Percentiles rank a stretch among this genome's conserved stretches.
These are phyloP conservation scores for Penicillium sp. DNA, from an alignment of 2,329 filamentous ascomycete species.

Conservation along the genomic window DNA sequence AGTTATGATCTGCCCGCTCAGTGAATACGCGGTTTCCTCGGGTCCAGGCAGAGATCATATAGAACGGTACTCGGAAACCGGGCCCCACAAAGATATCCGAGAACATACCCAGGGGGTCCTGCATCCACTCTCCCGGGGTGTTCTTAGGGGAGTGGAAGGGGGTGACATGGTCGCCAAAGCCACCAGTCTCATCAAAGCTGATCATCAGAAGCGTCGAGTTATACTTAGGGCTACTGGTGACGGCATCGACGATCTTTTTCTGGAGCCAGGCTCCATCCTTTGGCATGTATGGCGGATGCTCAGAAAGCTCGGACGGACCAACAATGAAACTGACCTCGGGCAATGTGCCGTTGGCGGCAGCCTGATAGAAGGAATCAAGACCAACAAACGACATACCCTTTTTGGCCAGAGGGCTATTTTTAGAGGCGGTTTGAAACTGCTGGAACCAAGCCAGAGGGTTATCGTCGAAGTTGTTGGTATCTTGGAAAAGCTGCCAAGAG, in stretches of 20 bases:
- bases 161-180: constrained; percentile 55
- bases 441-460: constrained; percentile 55
- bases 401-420: constrained; percentile 42
- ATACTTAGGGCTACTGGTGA: constrained; percentile 51
- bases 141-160: constrained; percentile 50
- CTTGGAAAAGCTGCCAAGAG: constrained; percentile 52
- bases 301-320: constrained; percentile 50
- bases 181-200: constrained; percentile 54
- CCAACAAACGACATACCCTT: constrained; percentile 49
- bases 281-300: constrained; percentile 54
- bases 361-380: constrained; percentile 50
- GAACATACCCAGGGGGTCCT: constrained; percentile 44
- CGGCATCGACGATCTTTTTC: constrained; percentile 51
- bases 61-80: constrained; percentile 52
- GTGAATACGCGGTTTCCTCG: constrained; percentile 54
- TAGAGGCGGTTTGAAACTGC: constrained; percentile 49
- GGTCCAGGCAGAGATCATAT: constrained; percentile 57
- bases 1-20: constrained; percentile 55
- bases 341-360: constrained; percentile 50
- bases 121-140: constrained; percentile 53
- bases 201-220: constrained; percentile 49
- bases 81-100: constrained; percentile 46
- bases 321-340: constrained; percentile 53
- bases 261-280: constrained; percentile 56
- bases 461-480: constrained; percentile 53